Conservation (phyloP, 495 filamentous ascomycete genomes). For the Aspergillus olivimuriae region DNA sequence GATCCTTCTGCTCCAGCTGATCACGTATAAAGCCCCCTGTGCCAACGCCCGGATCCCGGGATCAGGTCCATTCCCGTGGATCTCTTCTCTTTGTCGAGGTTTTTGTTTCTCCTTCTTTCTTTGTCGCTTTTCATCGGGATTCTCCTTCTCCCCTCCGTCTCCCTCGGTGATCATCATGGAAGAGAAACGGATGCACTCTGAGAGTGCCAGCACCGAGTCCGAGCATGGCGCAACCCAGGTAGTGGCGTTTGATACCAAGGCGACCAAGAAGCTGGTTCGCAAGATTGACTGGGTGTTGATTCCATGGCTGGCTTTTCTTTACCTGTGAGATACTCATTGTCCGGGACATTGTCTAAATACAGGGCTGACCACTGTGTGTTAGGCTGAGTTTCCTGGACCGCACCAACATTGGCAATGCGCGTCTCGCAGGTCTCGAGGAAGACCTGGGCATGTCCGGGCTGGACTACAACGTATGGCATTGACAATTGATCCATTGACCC, state of each 20-base stretch:
- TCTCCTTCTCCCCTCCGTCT: background rate
- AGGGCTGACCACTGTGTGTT: background rate
- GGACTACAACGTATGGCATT: conserved; percentile 9
- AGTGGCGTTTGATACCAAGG: background rate
- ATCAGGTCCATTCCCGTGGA: too few relatives aligned
- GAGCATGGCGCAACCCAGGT: conserved; percentile 1
- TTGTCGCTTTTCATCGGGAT: background rate
- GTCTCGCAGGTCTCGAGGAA: conserved; percentile 7
- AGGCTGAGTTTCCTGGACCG: conserved; percentile 15
- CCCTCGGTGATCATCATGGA: conserved; percentile 1
- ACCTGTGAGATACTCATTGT: conserved; percentile 2
- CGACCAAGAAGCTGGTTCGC: conserved; percentile 8
- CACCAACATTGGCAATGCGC: conserved; percentile 14
- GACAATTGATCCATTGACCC: background rate
- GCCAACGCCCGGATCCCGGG: too few relatives aligned
- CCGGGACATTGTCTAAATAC: background rate
- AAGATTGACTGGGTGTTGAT: conserved; percentile 12
- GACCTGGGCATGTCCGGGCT: conserved; percentile 10
- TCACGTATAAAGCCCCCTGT: too few relatives aligned
- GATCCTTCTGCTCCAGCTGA: too few relatives aligned
- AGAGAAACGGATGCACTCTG: conserved; percentile 4
- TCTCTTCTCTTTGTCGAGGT: background rate
- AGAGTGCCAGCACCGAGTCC: conserved; percentile 5
- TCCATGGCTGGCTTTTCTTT: conserved; percentile 12
- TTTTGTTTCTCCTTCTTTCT: background rate